Base-by-base conservation (phyloP, 1,284 basidiomycete genomes). In the Rhizoctonia solani region DNA sequence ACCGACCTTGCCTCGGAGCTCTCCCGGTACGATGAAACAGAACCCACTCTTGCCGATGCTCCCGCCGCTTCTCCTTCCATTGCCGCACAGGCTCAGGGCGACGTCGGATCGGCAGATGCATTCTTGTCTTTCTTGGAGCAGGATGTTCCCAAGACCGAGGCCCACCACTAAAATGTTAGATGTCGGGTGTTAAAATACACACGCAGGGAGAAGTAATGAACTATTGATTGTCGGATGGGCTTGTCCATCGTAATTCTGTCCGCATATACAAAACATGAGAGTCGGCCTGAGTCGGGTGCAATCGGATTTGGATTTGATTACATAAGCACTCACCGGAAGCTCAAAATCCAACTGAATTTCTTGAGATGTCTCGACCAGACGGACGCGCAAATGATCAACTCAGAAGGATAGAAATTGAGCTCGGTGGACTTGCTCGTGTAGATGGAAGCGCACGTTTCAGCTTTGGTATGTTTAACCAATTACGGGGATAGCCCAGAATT, bases 1-100 rank as follows among this genome's bases (percentile, higher is more conserved):
- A 76, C 84, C 61, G 89, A 94, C 78, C 85, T 95, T 72, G 89
- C 92, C 21, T 77, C 86, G n/a, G 91, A 93, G 74, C 85, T 95
- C 69, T 79, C 88, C 46, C 86, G 87, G 54, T 95, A 93, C 75
- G 92, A 93, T 72, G 81, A 86, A 6, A 76, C 85, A 4, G 89
- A 94, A 76, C 92, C 92, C 59, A 78, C 83, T 46, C 80, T 85
- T 70, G 81, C 82, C 32, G 76, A 77, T 4, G 73, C 76, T 29
- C 66, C 75, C 30, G 70, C 73, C 3, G 69, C 73, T 39, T 74
- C 73, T 30, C 53, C 75, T 19, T 34, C 32, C 32, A 68, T 77
- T 44, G 58, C 73, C n/a, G 69, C 68, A n/a, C 72, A 74, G 41
- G 70, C 77, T 1, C 76, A 75, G 46, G 78, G 79, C 25, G 75